These are phyloP conservation scores for Lepidium aucheri DNA, from an alignment of 345 rosid species.

Conservation along the genomic window DNA sequence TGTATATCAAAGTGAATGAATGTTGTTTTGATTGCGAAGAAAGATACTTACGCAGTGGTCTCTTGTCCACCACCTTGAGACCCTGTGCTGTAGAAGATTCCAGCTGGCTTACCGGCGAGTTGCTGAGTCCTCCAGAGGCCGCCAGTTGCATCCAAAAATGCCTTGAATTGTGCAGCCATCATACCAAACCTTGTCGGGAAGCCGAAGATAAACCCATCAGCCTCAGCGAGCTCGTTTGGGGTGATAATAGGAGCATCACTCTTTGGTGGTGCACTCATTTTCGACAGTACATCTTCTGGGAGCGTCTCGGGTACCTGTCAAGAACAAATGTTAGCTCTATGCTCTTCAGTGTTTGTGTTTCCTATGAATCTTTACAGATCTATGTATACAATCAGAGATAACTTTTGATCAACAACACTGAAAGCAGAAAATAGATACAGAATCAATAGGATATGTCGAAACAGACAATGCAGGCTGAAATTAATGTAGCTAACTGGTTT, in stretches of 20 bases:
- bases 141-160: conserved; percentile 88
- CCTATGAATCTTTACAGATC: neutral
- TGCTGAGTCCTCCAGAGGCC: conserved; percentile 84
- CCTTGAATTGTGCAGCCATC: conserved; percentile 97
- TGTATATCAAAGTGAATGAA: neutral
- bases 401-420: neutral
- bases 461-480: neutral
- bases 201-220: conserved; percentile 82
- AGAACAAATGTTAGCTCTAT: neutral
- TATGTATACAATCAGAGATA: neutral
- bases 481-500: neutral
- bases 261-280: conserved; percentile 90
- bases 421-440: neutral
- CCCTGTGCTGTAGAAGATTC: conserved; percentile 89
- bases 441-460: neutral
- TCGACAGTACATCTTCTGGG: conserved; percentile 65
- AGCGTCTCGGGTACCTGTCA: conserved; percentile 83
- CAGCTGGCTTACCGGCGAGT: conserved; percentile 96
- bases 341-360: neutral
- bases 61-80: conserved; percentile 98
- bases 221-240: conserved; percentile 70
- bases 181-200: conserved; percentile 97
- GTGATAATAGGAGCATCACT: conserved; percentile 64
- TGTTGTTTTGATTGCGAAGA: neutral
- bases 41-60: conserved; percentile 70